phyloP scores from a whole-genome alignment of 1,284 basidiomycete species.

The Agroathelia rolfsii region DNA sequence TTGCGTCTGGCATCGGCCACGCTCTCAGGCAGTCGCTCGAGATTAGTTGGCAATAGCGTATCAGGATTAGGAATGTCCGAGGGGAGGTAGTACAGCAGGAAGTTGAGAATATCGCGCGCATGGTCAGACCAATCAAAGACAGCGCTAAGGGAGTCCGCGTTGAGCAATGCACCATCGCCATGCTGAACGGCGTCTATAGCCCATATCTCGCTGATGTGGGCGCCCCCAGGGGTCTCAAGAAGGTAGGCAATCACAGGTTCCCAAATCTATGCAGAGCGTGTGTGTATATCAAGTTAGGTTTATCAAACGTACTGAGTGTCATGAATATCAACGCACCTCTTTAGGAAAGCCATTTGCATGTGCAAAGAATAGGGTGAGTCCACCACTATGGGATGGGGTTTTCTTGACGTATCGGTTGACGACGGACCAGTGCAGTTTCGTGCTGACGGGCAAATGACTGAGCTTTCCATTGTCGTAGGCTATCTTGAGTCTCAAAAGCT shows the following conservation, averaged over 20 bases:
- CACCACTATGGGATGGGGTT: slow-evolving; percentile 17
- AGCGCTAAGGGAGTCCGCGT: slow-evolving; percentile 41
- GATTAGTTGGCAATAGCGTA: slow-evolving; percentile 37
- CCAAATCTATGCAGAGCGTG: slow-evolving; percentile 44
- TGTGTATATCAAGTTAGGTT: neutral
- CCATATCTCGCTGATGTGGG: slow-evolving; percentile 67
- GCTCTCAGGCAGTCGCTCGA: slow-evolving; percentile 32
- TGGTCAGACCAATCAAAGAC: slow-evolving; percentile 63
- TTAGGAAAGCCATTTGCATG: slow-evolving; percentile 82
- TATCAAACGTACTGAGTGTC: neutral
- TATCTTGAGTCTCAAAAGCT: slow-evolving; percentile 12
- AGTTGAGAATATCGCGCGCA: slow-evolving; percentile 64
- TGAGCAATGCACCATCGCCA: slow-evolving; percentile 65
- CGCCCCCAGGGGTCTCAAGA: slow-evolving; percentile 24
- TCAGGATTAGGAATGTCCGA: slow-evolving; percentile 14
- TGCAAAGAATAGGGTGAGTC: slow-evolving; percentile 59
- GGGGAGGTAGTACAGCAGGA: slow-evolving; percentile 53
- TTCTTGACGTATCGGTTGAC: slow-evolving; percentile 44
- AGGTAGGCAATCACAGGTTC: slow-evolving; percentile 49
- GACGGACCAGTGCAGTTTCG: slow-evolving; percentile 42
- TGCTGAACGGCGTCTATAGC: slow-evolving; percentile 70
- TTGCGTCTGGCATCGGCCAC: slow-evolving; percentile 31
- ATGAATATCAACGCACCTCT: slow-evolving; percentile 41
- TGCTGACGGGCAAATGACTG: slow-evolving; percentile 16
- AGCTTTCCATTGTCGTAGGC: slow-evolving; percentile 10